Evolutionary conservation across 352 stramenopile genomes (phyloP).

Genomic region (Pythium graminicola): DNA sequence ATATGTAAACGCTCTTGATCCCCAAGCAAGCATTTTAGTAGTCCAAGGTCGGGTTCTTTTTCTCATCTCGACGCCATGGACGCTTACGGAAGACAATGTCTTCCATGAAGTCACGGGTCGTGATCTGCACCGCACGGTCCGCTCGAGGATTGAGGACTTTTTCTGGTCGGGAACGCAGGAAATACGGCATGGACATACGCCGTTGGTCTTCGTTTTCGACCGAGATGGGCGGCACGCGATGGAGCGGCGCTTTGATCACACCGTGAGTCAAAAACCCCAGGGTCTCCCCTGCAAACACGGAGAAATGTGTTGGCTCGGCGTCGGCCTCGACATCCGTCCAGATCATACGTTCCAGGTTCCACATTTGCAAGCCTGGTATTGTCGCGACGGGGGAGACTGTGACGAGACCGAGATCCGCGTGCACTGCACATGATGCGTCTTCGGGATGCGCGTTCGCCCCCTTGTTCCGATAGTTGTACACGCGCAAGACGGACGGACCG

Average conservation of each 20-base stretch:
- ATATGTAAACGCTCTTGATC: too few species aligned
- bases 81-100: conserved; percentile 73
- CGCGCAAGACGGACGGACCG: conserved; percentile 67
- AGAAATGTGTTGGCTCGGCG: conserved; percentile 55
- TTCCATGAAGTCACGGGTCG: conserved; percentile 80
- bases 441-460: conserved; percentile 26
- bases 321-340: conserved; percentile 74
- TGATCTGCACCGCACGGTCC: conserved; percentile 32
- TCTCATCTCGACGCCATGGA: conserved; percentile 53
- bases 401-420: conserved; percentile 73
- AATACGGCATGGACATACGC: conserved; percentile 86
- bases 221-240: conserved; percentile 67
- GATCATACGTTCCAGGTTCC: conserved; percentile 78
- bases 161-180: conserved; percentile 52
- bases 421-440: conserved; percentile 64
- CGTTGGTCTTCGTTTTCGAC: conserved; percentile 49
- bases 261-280: conserved; percentile 69
- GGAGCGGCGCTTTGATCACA: conserved; percentile 57
- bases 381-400: conserved; percentile 73
- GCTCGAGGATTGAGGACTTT: conserved; percentile 53
- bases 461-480: conserved; percentile 86
- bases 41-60: conserved; percentile 35
- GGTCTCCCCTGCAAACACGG: conserved; percentile 75
- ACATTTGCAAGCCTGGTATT: conserved; percentile 75
- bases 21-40: too few species aligned